Evolutionary conservation across 768 basidiomycete species (phyloP).

Genomic region (Amyloporia xantha): DNA sequence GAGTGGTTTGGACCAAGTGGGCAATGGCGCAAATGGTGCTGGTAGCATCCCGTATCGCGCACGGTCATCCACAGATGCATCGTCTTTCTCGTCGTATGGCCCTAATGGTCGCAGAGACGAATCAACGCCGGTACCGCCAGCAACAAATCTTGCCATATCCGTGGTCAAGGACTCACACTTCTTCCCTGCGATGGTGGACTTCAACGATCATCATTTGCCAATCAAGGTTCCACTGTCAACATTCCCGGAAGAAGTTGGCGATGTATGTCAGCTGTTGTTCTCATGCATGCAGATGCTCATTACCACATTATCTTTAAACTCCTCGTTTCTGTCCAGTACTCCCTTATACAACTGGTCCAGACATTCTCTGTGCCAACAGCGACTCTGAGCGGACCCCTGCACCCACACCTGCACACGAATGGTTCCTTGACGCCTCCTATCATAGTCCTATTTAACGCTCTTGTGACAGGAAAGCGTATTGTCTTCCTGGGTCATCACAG

Average conservation of each 20-base stretch:
- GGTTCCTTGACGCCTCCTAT: conserved; percentile 89
- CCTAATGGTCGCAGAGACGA: conserved; percentile 17
- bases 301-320: conserved; percentile 7
- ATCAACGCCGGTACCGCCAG: conserved; percentile 14
- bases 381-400: conserved; percentile 64
- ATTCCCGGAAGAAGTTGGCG: conserved; percentile 94
- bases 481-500: conserved; percentile 89
- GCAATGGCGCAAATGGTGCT: conserved; percentile 4
- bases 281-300: not conserved
- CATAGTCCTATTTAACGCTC: conserved; percentile 92
- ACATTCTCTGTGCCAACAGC: conserved; percentile 62
- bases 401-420: conserved; percentile 91
- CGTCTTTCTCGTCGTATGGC: conserved; percentile 61
- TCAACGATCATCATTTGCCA: conserved; percentile 78
- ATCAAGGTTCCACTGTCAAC: conserved; percentile 87
- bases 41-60: conserved; percentile 27
- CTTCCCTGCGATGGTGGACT: conserved; percentile 79
- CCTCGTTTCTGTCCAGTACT: conserved; percentile 54
- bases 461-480: conserved; percentile 93
- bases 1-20: conserved; percentile 41
- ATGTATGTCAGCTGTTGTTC: conserved; percentile 49
- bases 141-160: conserved; percentile 10
- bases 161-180: conserved; percentile 86
- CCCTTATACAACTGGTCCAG: conserved; percentile 83
- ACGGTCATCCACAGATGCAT: conserved; percentile 66